Evolutionary conservation across 2,329 filamentous ascomycete genomes (phyloP), one percentile per base, ranked within the genome.

Genomic region (Parascedosporium putredinis): DNA sequence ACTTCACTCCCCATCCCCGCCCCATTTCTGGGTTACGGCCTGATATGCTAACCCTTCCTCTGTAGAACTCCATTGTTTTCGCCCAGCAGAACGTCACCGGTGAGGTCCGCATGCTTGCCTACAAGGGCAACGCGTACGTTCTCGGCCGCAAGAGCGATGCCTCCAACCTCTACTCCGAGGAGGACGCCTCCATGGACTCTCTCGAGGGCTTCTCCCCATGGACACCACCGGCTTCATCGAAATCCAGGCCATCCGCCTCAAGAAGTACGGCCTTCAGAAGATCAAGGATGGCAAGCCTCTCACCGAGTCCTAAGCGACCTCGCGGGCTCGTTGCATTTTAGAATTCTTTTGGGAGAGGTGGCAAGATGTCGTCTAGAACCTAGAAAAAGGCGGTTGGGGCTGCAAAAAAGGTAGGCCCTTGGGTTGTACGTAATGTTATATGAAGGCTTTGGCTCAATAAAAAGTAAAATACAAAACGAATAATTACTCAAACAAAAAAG

Each of bases 211-310:
- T 72, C 60, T 60, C 55, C 67, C 65, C 47, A 57, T 62, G 50
- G 68, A 70, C 49, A 70, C 69, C 7, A 62, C 60, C 10, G 74
- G 74, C 23, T 82, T 83, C 61, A 81, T 91, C 60, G 75, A 74
- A 49, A 82, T 88, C 58, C 74, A 91, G 60, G 78, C 78, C 55
- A 84, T 85, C 55, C 72, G 78, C 42, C 67, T 84, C 46, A 70
- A 80, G 67, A 83, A 68, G 58, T 64, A 65, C 25, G 61, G 61
- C 23, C 53, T 23, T 24, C 49, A 53, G 44, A 67, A 65, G 61
- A 62, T 62, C 45, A 56, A 57, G 55, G 56, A 64, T 31, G 61
- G 61, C 50, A 54, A 68, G 65, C 73, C 52, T 20, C 36, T 40
- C 22, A 20, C 36, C 36, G n/a, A 20, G n/a, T n/a, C 18, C 18